Evolutionary conservation across 345 rosid genomes (phyloP), one percentile per base, ranked within the genome.

Genomic region (Heritiera littoralis): DNA sequence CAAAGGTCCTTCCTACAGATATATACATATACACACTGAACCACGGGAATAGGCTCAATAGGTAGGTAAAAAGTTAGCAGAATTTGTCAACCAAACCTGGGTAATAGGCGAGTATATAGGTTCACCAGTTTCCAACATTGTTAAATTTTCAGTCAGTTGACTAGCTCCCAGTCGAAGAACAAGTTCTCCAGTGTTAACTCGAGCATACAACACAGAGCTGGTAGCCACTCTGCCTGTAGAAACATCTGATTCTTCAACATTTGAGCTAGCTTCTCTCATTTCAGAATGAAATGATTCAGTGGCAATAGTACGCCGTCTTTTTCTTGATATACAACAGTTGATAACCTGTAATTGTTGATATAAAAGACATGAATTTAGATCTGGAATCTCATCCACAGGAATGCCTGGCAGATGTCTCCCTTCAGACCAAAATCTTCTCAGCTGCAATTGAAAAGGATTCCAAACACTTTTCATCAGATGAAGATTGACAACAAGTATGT

Each of bases 101-200:
- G 92, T 84, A 74, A 91, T 82, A 54, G 99, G 98, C 58, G 92
- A 81, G 81, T 92, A 96, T 78, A 96, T 85, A 75, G 92, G 97
- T 86, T 96, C 99, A 49, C 93, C 94, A 65, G 94, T 96, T 86
- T 94, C 97, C 89, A 96, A 86, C 97, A 96, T 89, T 79, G 84
- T 88, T 80, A 96, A 83, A 85, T 86, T 87, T 65, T 85, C 85
- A 77, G 91, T 84, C 61, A 72, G 89, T 65, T 63, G 84, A 79
- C 87, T 69, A 77, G 86, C 86, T 52, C 99, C 98, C 35, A 92
- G 82, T 74, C 99, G 93, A 56, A 92, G 91, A 82, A 90, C 90
- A 77, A 85, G 86, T 81, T 96, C 97, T 67, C 98, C 93, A 7
- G 82, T 83, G 81, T 81, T 88, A 81, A 84, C 72, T 89, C 82